Percentiles rank a stretch among this genome's conserved stretches.
Conservation (phyloP, 352 stramenopile genomes). For the Labyrinthula sp. region DNA sequence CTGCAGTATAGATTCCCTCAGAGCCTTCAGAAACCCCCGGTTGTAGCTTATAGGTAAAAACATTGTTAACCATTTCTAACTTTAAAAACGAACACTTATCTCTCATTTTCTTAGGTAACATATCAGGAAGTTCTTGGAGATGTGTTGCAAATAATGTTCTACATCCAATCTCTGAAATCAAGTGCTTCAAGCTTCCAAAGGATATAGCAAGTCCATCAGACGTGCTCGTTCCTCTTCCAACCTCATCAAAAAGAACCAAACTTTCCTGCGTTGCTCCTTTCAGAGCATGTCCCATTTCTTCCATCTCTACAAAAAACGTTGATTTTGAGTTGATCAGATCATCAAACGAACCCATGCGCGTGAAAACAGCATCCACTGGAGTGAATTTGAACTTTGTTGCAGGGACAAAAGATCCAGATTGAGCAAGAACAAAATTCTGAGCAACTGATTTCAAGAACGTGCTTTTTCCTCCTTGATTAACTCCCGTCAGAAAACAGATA, state of each 20-base stretch:
- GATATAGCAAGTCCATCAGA: conserved; percentile 53
- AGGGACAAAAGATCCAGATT: conserved; percentile 55
- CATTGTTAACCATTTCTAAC: conserved; percentile 12
- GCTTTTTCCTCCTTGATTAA: conserved; percentile 62
- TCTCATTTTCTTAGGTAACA: conserved; percentile 30
- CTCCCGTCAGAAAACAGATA: conserved; percentile 51
- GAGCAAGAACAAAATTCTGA: conserved; percentile 49
- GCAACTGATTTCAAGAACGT: conserved; percentile 55
- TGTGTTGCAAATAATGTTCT: conserved; percentile 56
- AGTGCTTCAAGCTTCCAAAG: conserved; percentile 46
- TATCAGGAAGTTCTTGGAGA: conserved; percentile 44
- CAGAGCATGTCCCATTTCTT: conserved; percentile 52
- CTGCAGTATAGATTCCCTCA: conserved; percentile 51
- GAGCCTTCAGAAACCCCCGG: conserved; percentile 46
- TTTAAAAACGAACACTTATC: conserved; percentile 36
- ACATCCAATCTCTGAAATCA: conserved; percentile 37
- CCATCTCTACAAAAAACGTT: conserved; percentile 63
- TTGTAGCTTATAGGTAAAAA: conserved; percentile 53
- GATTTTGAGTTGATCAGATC: conserved; percentile 50
- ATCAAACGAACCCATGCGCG: conserved; percentile 50
- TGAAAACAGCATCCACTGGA: conserved; percentile 54
- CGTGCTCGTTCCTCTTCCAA: conserved; percentile 51
- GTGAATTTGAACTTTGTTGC: conserved; percentile 46
- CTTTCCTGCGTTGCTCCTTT: conserved; percentile 46
- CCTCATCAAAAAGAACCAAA: conserved; percentile 63